These are phyloP conservation scores for Entrophospora sp. DNA, from an alignment of 192 early-diverging fungal genomes.

Conservation along the genomic window DNA sequence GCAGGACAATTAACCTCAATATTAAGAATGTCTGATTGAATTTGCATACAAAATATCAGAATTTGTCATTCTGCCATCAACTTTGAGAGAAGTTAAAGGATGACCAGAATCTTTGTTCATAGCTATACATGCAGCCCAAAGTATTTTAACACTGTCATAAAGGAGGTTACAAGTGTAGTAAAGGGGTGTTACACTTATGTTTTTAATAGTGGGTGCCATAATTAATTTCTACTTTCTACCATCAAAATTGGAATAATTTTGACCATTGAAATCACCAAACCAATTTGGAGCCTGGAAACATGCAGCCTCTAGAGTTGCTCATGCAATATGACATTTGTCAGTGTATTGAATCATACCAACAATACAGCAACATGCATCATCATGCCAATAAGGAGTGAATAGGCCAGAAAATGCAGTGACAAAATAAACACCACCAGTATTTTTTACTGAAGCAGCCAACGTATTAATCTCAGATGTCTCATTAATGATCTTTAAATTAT, in stretches of 20 bases:
- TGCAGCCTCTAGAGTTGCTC: conserved; percentile 81
- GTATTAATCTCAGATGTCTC: conserved; percentile 60
- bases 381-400: conserved; percentile 89
- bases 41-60: conserved; percentile 85
- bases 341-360: conserved; percentile 82
- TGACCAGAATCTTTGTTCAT: conserved; percentile 73
- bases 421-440: conserved; percentile 87
- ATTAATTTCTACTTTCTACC: too few species aligned
- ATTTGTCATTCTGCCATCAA: conserved; percentile 86
- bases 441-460: conserved; percentile 53
- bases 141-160: too few species aligned
- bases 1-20: conserved; percentile 70
- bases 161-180: too few species aligned
- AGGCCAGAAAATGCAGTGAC: conserved; percentile 88
- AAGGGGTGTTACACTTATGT: too few species aligned
- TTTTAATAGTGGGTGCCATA: too few species aligned
- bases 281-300: conserved; percentile 83
- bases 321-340: conserved; percentile 70
- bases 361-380: conserved; percentile 78
- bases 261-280: too few species aligned
- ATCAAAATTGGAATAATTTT: too few species aligned
- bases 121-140: too few species aligned
- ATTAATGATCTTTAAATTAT: conserved; percentile 72
- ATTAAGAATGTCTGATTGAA: conserved; percentile 75
- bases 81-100: conserved; percentile 61